These are phyloP conservation scores for Kazachstania africana DNA, from an alignment of 805 yeast species.

Conservation along the genomic window DNA sequence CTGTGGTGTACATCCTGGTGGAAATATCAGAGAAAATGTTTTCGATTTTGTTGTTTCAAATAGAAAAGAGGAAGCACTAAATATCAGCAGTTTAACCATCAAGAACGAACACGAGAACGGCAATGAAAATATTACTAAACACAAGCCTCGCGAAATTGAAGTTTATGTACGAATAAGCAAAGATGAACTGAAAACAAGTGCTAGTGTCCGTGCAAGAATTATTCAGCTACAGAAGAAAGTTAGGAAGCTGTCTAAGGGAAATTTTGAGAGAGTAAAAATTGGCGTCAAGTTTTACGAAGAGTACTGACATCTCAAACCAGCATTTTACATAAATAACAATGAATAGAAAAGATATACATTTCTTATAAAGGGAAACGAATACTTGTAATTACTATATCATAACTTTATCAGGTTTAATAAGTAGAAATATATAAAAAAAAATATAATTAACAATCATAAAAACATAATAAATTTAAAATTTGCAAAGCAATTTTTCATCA, in stretches of 20 bases:
- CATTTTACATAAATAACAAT: background rate
- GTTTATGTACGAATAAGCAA: conserved; percentile 35
- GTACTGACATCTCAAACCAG: background rate
- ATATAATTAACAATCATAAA: background rate
- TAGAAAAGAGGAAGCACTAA: conserved; percentile 19
- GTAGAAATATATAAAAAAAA: background rate
- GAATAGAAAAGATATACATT: background rate
- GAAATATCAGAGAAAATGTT: conserved; percentile 53
- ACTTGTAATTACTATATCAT: too few species aligned
- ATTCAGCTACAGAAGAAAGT: conserved; percentile 48
- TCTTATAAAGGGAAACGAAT: too few species aligned
- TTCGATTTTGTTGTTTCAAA: conserved; percentile 33
- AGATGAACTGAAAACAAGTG: conserved; percentile 46
- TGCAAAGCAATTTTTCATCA: too few species aligned
- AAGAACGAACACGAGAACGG: conserved; percentile 6
- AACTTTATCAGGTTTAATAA: background rate
- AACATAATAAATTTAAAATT: too few species aligned
- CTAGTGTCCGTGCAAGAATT: conserved; percentile 47
- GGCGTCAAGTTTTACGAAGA: conserved; percentile 34
- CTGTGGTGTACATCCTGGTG: conserved; percentile 76
- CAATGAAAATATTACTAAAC: background rate
- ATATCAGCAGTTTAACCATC: conserved; percentile 8
- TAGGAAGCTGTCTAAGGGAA: conserved; percentile 40
- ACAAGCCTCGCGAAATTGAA: conserved; percentile 21
- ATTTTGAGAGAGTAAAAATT: conserved; percentile 40